Evolutionary conservation across 805 yeast genomes (phyloP).

Genomic region (Starmera pachycereana): DNA sequence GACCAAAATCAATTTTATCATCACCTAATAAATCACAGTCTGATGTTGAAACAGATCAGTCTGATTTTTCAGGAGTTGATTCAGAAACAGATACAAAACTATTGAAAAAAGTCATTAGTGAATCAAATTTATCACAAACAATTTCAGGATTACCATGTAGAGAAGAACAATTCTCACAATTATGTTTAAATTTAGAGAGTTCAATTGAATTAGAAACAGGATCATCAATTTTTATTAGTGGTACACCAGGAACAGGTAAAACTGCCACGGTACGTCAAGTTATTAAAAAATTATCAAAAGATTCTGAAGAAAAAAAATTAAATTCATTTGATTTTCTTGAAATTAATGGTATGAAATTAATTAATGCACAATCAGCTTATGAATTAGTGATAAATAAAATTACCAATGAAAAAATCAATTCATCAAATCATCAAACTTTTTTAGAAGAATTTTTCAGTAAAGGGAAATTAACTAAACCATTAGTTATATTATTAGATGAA

Average conservation of each 20-base stretch:
- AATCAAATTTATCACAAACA: constrained; percentile 17
- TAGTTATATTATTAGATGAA: constrained; percentile 82
- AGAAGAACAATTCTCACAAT: constrained; percentile 66
- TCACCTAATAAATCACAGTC: no score
- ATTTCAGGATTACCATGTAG: constrained; percentile 68
- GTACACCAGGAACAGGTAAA: constrained; percentile 97
- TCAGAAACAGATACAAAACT: constrained; percentile 10
- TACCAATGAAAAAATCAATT: constrained; percentile 48
- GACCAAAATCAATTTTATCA: constrained; percentile 9
- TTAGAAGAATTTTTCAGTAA: constrained; percentile 62
- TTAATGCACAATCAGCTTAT: constrained; percentile 73
- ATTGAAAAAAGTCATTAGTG: constrained; percentile 24
- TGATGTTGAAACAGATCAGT: no score
- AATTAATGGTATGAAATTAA: constrained; percentile 81
- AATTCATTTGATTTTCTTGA: constrained; percentile 64
- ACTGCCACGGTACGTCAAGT: constrained; percentile 91
- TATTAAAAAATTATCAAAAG: constrained; percentile 48
- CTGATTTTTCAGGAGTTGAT: constrained; percentile 8
- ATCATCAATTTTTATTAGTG: constrained; percentile 81
- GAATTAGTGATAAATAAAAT: constrained; percentile 75
- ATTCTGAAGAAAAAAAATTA: constrained; percentile 27
- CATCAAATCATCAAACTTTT: constrained; percentile 34
- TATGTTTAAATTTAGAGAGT: constrained; percentile 58
- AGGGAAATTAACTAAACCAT: constrained; percentile 17
- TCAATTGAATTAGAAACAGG: constrained; percentile 68